Conservation (phyloP, 129 eudicot genomes). For the Centaurea solstitialis region DNA sequence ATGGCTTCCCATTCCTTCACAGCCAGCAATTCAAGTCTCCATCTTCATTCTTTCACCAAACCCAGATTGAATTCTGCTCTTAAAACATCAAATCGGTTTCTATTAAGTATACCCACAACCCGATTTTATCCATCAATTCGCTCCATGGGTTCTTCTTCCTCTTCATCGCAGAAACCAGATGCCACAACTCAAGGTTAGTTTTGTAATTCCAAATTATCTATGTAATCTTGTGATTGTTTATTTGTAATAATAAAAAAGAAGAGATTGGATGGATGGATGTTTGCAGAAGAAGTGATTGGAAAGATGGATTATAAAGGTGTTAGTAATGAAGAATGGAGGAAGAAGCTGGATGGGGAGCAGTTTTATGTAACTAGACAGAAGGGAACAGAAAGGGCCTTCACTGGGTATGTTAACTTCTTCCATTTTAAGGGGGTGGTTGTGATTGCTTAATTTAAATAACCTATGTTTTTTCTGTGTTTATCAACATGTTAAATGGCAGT, state of each 20-base stretch:
- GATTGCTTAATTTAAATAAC: no score
- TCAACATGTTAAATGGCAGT: no score
- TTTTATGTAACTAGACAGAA: slow-evolving; percentile 76
- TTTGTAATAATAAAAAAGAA: no score
- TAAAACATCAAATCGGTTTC: slow-evolving; percentile 28
- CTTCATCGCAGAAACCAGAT: slow-evolving; percentile 64
- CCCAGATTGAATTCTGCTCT: slow-evolving; percentile 33
- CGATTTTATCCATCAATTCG: slow-evolving; percentile 41
- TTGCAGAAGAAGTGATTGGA: slow-evolving; percentile 43
- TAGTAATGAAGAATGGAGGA: slow-evolving; percentile 76
- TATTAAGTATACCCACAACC: slow-evolving; percentile 13
- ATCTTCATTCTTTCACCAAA: slow-evolving; percentile 34
- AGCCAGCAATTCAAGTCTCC: slow-evolving; percentile 31
- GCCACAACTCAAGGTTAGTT: slow-evolving; percentile 54
- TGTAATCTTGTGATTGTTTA: no score
- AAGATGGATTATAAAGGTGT: slow-evolving; percentile 52
- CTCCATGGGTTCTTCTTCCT: slow-evolving; percentile 93
- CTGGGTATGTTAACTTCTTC: slow-evolving; percentile 54
- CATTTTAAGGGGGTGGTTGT: no score
- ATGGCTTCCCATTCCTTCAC: slow-evolving; percentile 58
- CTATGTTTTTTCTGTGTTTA: no score
- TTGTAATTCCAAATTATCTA: neutral
- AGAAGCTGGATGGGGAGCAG: slow-evolving; percentile 65
- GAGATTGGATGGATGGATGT: neutral
- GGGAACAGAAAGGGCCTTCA: slow-evolving; percentile 94